phyloP scores from a whole-genome alignment of 768 basidiomycete species.

The Suillus spraguei region DNA sequence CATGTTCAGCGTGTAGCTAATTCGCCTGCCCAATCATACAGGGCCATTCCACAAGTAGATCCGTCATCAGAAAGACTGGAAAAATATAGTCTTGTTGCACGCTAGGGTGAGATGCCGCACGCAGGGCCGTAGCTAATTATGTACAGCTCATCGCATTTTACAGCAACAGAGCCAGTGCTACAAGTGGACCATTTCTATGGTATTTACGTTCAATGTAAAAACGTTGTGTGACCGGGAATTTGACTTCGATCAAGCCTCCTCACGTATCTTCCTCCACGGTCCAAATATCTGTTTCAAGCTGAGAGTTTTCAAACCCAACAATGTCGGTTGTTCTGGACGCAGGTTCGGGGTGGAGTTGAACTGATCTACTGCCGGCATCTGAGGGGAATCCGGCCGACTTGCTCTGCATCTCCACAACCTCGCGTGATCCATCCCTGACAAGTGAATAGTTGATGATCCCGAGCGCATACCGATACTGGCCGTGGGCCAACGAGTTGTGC shows the following conservation, averaged over 20 bases:
- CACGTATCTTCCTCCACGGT: background rate
- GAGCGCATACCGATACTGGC: background rate
- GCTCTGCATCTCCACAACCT: background rate
- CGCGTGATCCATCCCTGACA: background rate
- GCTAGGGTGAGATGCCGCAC: too few species aligned
- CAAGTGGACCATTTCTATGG: background rate
- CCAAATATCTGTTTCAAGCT: background rate
- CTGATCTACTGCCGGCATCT: background rate
- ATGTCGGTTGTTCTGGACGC: background rate
- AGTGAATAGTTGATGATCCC: slow-evolving; percentile 2
- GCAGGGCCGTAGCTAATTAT: too few species aligned
- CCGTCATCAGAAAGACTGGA: too few species aligned
- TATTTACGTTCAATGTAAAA: background rate
- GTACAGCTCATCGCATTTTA: too few species aligned
- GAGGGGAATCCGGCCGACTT: background rate
- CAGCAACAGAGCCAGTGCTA: background rate
- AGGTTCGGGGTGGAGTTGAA: background rate
- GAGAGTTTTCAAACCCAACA: background rate
- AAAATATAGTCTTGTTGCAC: too few species aligned
- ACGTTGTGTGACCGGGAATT: background rate
- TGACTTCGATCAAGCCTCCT: background rate
- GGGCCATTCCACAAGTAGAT: too few species aligned
- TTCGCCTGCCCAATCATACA: too few species aligned
- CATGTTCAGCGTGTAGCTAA: too few species aligned
- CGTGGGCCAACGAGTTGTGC: background rate